phyloP scores from a whole-genome alignment of 108 stramenopile species.

The Pseudonitzschia delicatissima region DNA sequence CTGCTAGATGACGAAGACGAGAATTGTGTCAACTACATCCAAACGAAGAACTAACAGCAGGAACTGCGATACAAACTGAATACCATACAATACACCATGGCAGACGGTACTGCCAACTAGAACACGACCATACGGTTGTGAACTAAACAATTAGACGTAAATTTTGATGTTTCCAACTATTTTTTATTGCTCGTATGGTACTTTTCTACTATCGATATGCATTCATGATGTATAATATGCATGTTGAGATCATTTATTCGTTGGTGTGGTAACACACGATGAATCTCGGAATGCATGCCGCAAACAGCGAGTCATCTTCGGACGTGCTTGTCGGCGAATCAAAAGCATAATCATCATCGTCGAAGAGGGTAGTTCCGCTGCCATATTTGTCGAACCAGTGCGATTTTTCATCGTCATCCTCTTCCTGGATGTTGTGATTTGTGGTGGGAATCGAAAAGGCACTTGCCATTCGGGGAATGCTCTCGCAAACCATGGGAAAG shows the following conservation, averaged over 20 bases:
- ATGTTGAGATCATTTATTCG: neutral
- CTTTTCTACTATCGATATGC: no score
- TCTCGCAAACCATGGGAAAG: neutral
- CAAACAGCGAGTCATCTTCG: neutral
- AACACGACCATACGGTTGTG: no score
- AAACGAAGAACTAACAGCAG: no score
- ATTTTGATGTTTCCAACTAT: neutral
- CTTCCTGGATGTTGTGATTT: no score
- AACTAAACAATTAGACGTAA: neutral
- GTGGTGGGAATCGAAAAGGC: no score
- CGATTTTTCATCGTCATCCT: neutral
- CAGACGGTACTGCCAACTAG: no score
- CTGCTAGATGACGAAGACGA: constrained; percentile 8
- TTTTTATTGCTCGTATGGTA: no score
- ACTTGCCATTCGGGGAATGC: neutral
- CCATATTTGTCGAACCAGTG: neutral
- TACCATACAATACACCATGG: no score
- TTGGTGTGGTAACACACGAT: neutral
- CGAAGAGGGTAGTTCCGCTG: neutral
- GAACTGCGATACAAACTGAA: no score
- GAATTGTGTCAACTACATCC: no score
- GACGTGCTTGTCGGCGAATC: neutral
- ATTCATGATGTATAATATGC: no score
- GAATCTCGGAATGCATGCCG: neutral
- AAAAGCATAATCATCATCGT: neutral